Base-by-base conservation (phyloP, 306 rosid genomes). In the Abrus precatorius region DNA sequence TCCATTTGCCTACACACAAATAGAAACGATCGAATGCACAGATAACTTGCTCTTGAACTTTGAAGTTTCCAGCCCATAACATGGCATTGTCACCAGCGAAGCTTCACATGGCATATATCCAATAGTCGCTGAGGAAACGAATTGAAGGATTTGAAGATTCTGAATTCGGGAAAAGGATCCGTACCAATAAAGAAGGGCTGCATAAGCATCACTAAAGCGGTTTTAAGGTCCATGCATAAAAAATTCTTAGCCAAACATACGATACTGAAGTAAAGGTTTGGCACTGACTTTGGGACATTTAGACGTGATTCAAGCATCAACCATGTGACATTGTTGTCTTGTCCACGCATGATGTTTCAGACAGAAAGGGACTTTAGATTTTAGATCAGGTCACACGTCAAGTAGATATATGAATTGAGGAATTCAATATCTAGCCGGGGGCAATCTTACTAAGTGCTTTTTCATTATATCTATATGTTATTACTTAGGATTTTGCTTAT, bases 291-390 rank as follows among this genome's bases (percentile, higher is more conserved):
- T 63, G 80, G 54, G 67, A 82, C 82, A 82, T 68, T 5, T 28
- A 28, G 74, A 68, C 43, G 69, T 69, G 64, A 60, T 60, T 74
- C 50, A 61, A 77, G 32, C 64, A 44, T 52, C 63, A 61, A 60
- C 69, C 87, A 80, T 75, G 87, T 80, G 84, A 62, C 47, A 33
- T 80, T 53, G 76, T 61, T 79, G 45, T 73, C 69, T 5, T 48
- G 47, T 49, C 78, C 79, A 69, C 74, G 64, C 59, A 61, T 60
- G 70, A 44, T 80, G 56, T 49, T 75, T 62, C 62, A 60, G 69
- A 79, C 84, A 79, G 84, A 84, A 56, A 84, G 82, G 28, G 84
- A 75, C 65, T 27, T 7, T 20, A 66, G 75, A 66, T 80, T 72
- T 54, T 34, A 48, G 10, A 27, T 65, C 38, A 55, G 20, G 8